These are phyloP conservation scores for Naganishia albida DNA, from an alignment of 1,284 basidiomycete genomes.

Conservation along the genomic window DNA sequence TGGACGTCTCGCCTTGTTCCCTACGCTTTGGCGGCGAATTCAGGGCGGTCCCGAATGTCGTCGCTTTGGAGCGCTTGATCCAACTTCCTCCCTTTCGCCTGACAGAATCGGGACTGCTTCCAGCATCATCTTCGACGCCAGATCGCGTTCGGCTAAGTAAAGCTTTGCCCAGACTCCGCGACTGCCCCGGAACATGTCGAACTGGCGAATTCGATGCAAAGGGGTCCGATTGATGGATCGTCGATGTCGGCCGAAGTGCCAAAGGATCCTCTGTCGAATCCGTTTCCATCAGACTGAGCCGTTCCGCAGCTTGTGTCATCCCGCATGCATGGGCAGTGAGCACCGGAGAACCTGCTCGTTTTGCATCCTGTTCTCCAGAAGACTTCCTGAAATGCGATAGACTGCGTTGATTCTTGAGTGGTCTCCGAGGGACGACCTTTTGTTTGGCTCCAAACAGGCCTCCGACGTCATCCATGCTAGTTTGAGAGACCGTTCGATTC, in stretches of 20 bases:
- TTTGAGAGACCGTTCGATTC: background rate
- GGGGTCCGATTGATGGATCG: background rate
- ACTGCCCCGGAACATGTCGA: conserved; percentile 28
- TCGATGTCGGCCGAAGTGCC: background rate
- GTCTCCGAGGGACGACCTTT: conserved; percentile 39
- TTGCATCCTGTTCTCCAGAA: conserved; percentile 8
- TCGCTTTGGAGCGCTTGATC: conserved; percentile 35
- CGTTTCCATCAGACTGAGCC: conserved; percentile 32
- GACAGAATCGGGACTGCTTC: conserved; percentile 29
- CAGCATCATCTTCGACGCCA: conserved; percentile 21
- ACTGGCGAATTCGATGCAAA: conserved; percentile 26
- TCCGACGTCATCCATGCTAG: background rate
- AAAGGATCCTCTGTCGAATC: conserved; percentile 17
- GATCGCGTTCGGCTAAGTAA: conserved; percentile 16
- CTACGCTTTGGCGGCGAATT: background rate
- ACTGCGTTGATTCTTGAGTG: conserved; percentile 36
- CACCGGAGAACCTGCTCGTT: conserved; percentile 40
- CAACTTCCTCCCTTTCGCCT: conserved; percentile 32
- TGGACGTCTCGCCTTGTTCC: conserved; percentile 16
- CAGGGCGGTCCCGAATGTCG: conserved; percentile 8
- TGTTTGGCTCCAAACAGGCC: conserved; percentile 1
- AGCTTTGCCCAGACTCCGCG: conserved; percentile 30
- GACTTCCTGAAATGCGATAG: conserved; percentile 20
- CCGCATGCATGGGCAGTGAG: conserved; percentile 41
- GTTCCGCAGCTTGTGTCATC: conserved; percentile 45